Percentiles rank a stretch among this genome's conserved stretches.
phyloP scores from a whole-genome alignment of 257 asterid genomes.

The Solanum sejunctum region DNA sequence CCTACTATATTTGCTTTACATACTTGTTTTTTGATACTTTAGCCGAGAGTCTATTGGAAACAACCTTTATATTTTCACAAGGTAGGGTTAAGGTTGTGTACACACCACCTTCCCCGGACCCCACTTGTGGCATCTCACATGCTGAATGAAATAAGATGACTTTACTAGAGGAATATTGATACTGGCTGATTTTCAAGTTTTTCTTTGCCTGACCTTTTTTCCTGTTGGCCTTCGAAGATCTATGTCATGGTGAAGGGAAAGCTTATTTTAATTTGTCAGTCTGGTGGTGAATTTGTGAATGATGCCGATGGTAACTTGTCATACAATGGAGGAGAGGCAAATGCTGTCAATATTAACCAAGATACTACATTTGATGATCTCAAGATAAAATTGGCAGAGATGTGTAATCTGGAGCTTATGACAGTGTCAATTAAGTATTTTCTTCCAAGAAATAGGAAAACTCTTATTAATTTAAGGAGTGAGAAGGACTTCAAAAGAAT shows the following conservation, averaged over 20 bases:
- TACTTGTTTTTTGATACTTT: not conserved
- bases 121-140: not conserved
- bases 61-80: not conserved
- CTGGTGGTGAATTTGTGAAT: constrained; percentile 70
- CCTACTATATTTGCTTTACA: not conserved
- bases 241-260: constrained; percentile 72
- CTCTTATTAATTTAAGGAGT: constrained; percentile 60
- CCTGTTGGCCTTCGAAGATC: constrained; percentile 26
- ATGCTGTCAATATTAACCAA: constrained; percentile 59
- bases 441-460: constrained; percentile 82
- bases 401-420: constrained; percentile 53
- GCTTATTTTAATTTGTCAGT: constrained; percentile 81
- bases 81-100: not conserved
- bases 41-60: not conserved
- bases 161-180: not conserved
- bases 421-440: constrained; percentile 71
- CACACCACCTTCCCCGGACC: not conserved
- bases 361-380: constrained; percentile 59
- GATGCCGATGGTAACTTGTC: constrained; percentile 60
- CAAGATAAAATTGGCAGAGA: constrained; percentile 65
- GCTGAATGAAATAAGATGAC: not conserved
- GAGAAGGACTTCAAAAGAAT: constrained; percentile 75
- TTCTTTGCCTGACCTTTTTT: constrained; percentile 5
- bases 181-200: not conserved
- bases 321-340: constrained; percentile 76